Evolutionary conservation across 805 yeast species (phyloP), one percentile per base, ranked within the genome.

Genomic region (Ogataea salicorniae): DNA sequence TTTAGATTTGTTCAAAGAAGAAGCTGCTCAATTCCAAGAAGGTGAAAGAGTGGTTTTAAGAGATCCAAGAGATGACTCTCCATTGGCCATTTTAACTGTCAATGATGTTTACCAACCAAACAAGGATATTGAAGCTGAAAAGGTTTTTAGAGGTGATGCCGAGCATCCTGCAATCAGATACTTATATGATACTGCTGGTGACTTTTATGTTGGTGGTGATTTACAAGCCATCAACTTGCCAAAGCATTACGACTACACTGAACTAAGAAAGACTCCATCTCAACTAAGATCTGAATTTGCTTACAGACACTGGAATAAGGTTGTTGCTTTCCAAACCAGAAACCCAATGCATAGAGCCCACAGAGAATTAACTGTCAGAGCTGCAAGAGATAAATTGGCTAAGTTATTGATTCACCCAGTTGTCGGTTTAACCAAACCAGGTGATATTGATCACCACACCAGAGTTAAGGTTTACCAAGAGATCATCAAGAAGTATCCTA

Each of bases 331-430:
- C 84, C 98, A 91, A 74, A 91, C 98, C 39, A 81, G 98, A 74
- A 91, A 91, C 74, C 98, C 98, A 57, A 92, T 91, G 97, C 98
- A 91, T 70, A 83, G 98, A 68, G 98, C 98, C 34, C 98, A 91
- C 70, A 80, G 97, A 67, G 98, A 91, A 69, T 75, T 91, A 62
- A 91, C 98, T 15, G 95, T 91, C 41, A 80, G 97, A 60, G 98
- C 97, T 35, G 97, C 98, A n/a, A 80, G 90, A 61, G 94, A 87
- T 57, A 81, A 89, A 57, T 84, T 89, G 56, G 90, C 92, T 41
- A 84, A 87, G 55, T 84, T 91, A 47, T 76, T 91, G 68, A 89
- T 91, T 62, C 98, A 91, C 69, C 98, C 98, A 5, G 98, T 91
- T 39, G 98, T 91, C 37, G 98, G 98, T 41, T 75, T 92, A 59